Evolutionary conservation across 768 basidiomycete genomes (phyloP), one percentile per base, ranked within the genome.

Genomic region (Suillus alpinus): DNA sequence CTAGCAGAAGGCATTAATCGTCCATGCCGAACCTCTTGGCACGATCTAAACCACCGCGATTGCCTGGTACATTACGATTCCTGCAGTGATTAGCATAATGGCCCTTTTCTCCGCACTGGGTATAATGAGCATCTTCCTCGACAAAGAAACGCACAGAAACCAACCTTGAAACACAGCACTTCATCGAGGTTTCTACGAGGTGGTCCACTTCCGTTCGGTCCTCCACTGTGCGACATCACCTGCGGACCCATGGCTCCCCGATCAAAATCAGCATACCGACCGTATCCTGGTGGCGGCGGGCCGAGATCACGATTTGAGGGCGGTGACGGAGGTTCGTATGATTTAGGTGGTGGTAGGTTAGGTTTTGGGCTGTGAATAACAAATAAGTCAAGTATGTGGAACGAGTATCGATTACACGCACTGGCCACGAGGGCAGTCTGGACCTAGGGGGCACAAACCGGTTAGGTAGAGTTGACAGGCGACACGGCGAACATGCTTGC

Each of bases 21-120:
- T 74, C 73, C 6, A 63, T 65, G 31, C 63, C 71, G 60, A 58
- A 75, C 59, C 73, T 73, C 63, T 37, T 74, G 29, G 73, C 65
- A 50, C 81, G 81, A 65, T 92, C 91, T 51, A 86, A 75, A 8
- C 94, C 94, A 59, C 94, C 94, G 53, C 94, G 83, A 71, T 92
- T 94, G 13, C 94, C 94, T 31, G 94, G 94, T 26, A 94, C 89
- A 71, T 94, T 95, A 59, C 91, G 79, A 72, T 95, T 95, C 44
- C 89, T 85, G 74, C 95, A 97, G 67, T 92, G 87, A 71, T 97
- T 96, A 20, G 95, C 95, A 70, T 96, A 96, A 71, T 98, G 96
- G 1, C 96, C 96, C 66, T 90, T 89, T 73, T 93, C 88, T 40
- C 92, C 92, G 68, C 95, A 97, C 88, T 94, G 63, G 6, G 4